Base-by-base conservation (phyloP, 768 basidiomycete genomes). In the Gyrodon lividus region DNA sequence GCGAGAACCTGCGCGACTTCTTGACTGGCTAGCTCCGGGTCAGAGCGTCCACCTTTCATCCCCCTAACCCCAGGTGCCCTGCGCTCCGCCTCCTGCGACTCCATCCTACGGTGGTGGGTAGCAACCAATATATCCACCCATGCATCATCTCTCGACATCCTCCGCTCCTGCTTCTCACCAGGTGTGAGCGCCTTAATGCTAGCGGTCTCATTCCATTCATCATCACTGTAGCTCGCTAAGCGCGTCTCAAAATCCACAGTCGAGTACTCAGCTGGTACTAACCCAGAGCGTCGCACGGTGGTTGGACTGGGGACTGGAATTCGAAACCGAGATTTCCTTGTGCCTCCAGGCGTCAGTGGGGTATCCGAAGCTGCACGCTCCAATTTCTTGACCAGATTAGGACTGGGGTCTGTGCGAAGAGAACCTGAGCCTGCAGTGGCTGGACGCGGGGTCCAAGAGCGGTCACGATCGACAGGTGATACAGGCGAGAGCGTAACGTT, bases 121-220 rank as follows among this genome's bases (percentile, higher is more conserved):
- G 82, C 83, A 2, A 92, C 89, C 9, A 92, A 70, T 37, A 92
- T 92, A 68, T 92, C 91, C 37, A 92, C 89, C 89, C 91, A 92
- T 4, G 89, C 88, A 61, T 92, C 91, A 45, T 88, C 84, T 58
- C 69, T 73, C 17, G 76, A 74, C 58, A 64, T 69, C 69, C 61
- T 72, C 70, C 70, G 68, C 34, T 77, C 74, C 33, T 77, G 68
- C 19, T 66, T 68, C 34, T 70, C 63, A 17, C 76, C 66, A 61
- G 74, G 73, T 69, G 79, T 72, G 37, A 60, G 54, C 12, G 63
- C 59, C 55, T 71, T 72, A 40, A 66, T 56, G 56, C 76, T 75
- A 7, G 68, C 61, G 53, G 75, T 78, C 39, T 74, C 68, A 46
- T 73, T 72, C 31, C 70, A 63, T 53, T 70, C 77, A 57, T 78